Base-by-base conservation (phyloP, 2,329 filamentous ascomycete species). In the Curvularia sp. region DNA sequence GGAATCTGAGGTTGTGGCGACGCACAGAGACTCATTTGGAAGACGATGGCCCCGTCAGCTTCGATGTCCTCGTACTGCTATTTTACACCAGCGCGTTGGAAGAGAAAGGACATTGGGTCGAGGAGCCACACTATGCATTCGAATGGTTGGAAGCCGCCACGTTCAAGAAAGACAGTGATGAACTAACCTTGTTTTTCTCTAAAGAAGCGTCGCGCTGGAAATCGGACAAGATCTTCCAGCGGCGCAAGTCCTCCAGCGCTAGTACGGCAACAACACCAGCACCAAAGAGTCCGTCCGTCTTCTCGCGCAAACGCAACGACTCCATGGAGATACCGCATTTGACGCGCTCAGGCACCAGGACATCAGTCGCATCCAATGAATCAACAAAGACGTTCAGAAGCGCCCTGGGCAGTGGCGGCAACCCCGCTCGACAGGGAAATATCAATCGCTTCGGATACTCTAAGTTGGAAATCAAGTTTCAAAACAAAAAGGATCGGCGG, bases 51-150 rank as follows among this genome's bases (percentile, higher is more conserved):
- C 47, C 51, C 1, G 58, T 64, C 9, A 57, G 47, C 7, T 58
- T 58, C 12, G 67, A 73, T 10, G 67, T 71, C 0, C 57, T 75
- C 1, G 50, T 72, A 0, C 30, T 75, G 2, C 60, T 75, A 2
- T 75, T 75, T 48, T 75, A 73, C 52, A 74, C 73, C 1, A 72
- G 64, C 26, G 68, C 66, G 2, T 44, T 74, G 4, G 70, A 69
- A 31, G 70, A 70, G 4, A 67, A 66, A 31, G 70, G 65, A 10
- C 72, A 75, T 20, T 75, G 73, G 73, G 72, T 75, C 2, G 70
- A 75, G 51, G 73, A 75, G 43, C 72, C 72, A 12, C 72, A 75
- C 33, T 72, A 71, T 41, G 66, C 60, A 4, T 75, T 75, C 38
- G 66, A 75, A 44, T 71, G 68, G 70, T 61, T 75, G 1, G 49